Evolutionary conservation across 108 stramenopile species (phyloP).

Genomic region (Fragilaria crotonensis): DNA sequence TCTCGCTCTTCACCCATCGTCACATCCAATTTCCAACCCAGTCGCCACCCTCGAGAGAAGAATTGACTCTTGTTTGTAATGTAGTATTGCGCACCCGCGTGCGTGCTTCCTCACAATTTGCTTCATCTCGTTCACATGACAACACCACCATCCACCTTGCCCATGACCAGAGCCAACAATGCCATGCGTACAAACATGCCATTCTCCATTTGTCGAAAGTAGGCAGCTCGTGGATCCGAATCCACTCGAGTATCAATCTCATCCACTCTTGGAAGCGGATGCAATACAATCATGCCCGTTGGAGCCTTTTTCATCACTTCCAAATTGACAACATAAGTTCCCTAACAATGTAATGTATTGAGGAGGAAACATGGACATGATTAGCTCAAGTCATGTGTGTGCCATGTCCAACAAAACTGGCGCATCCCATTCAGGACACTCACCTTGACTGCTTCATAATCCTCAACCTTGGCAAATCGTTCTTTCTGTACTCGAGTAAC

Average conservation of each 20-base stretch:
- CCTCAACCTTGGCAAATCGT: constrained; percentile 76
- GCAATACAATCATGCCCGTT: constrained; percentile 72
- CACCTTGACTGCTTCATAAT: constrained; percentile 79
- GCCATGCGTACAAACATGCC: constrained; percentile 99
- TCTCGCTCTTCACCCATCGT: too few relatives aligned
- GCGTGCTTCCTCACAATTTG: too few relatives aligned
- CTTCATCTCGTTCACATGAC: too few relatives aligned
- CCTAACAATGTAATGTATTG: constrained; percentile 32
- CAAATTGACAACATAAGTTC: constrained; percentile 78
- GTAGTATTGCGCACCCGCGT: too few relatives aligned
- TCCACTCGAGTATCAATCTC: constrained; percentile 93
- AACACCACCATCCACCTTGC: too few relatives aligned
- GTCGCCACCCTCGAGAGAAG: too few relatives aligned
- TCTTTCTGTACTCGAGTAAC: constrained; percentile 96
- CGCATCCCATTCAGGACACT: too few relatives aligned
- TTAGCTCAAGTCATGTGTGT: too few relatives aligned
- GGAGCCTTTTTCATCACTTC: constrained; percentile 67
- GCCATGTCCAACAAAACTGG: too few relatives aligned
- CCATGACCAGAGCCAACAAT: constrained; percentile 77
- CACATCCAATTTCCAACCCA: too few relatives aligned
- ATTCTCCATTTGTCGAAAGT: constrained; percentile 98
- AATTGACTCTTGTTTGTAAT: too few relatives aligned
- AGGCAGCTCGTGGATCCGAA: constrained; percentile 92
- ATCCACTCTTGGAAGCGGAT: constrained; percentile 78
- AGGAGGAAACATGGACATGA: too few relatives aligned